phyloP scores from a whole-genome alignment of 306 rosid species.

The Lagenaria siceraria region DNA sequence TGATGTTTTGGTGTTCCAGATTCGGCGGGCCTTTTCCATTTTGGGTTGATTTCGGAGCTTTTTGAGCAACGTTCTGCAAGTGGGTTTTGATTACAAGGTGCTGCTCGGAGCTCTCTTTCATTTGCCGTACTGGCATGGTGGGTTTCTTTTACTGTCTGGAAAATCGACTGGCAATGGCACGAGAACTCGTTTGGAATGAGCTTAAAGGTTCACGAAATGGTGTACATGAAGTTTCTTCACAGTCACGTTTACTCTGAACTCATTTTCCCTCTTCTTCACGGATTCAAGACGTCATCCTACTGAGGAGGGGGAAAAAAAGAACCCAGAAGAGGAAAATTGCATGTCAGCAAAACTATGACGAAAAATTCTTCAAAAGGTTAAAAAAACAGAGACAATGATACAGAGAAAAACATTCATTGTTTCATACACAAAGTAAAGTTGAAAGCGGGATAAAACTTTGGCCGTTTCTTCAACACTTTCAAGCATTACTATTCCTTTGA shows the following conservation, averaged over 20 bases:
- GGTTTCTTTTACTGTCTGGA: neutral
- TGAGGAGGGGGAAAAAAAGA: conserved; percentile 4
- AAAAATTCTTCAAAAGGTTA: conserved; percentile 12
- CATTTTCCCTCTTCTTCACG: conserved; percentile 19
- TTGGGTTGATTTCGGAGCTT: conserved; percentile 54
- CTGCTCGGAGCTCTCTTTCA: conserved; percentile 93
- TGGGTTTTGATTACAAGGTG: conserved; percentile 87
- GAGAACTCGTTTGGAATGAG: neutral
- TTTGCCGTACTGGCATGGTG: conserved; percentile 84
- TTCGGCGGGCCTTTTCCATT: conserved; percentile 72
- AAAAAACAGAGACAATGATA: conserved; percentile 22
- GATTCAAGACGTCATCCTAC: conserved; percentile 22
- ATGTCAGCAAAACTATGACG: conserved; percentile 24
- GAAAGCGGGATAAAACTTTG: conserved; percentile 18
- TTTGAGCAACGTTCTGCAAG: conserved; percentile 50
- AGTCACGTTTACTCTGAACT: conserved; percentile 22
- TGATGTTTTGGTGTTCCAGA: conserved; percentile 29
- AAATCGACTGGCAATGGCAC: conserved; percentile 9
- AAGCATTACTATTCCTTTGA: conserved; percentile 40
- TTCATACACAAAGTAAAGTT: conserved; percentile 21
- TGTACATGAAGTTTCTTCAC: conserved; percentile 1
- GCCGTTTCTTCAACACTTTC: conserved; percentile 25
- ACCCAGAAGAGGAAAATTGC: conserved; percentile 27
- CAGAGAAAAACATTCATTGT: conserved; percentile 28
- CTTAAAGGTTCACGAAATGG: conserved; percentile 20